Evolutionary conservation across 306 rosid species (phyloP).

Genomic region (Abrus pulchellus): DNA sequence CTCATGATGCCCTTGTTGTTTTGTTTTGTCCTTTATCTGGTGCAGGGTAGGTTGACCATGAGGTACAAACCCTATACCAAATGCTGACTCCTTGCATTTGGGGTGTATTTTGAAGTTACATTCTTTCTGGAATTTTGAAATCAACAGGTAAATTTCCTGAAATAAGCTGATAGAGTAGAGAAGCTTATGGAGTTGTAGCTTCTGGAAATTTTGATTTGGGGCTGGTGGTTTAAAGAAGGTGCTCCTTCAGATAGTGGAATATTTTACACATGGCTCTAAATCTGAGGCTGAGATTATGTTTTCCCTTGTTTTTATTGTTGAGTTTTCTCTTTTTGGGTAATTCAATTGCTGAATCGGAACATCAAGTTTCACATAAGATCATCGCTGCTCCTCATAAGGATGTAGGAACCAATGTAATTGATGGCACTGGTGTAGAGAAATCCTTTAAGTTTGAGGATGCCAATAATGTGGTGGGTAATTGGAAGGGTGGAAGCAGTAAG

Average conservation of each 20-base stretch:
- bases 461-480: conserved; percentile 58
- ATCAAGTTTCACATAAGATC: conserved; percentile 57
- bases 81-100: conserved; percentile 48
- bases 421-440: conserved; percentile 81
- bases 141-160: conserved; percentile 25
- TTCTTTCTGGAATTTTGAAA: conserved; percentile 27
- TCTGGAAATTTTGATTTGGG: conserved; percentile 54
- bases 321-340: conserved; percentile 53
- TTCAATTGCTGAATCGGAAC: conserved; percentile 66
- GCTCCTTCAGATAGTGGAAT: conserved; percentile 42
- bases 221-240: conserved; percentile 49
- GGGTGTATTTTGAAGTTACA: conserved; percentile 30
- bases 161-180: conserved; percentile 29
- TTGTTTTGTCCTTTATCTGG: not conserved
- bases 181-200: conserved; percentile 51
- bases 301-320: conserved; percentile 52
- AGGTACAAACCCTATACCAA: conserved; percentile 39
- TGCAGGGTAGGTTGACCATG: conserved; percentile 50
- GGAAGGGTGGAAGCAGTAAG: conserved; percentile 67
- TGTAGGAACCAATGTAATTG: conserved; percentile 76
- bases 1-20: not conserved
- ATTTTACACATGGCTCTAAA: conserved; percentile 51
- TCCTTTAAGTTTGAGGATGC: conserved; percentile 58
- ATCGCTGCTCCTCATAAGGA: conserved; percentile 79
- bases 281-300: conserved; percentile 52